Base-by-base conservation (phyloP, 192 early-diverging fungal species). In the Lobosporangium transversale region DNA sequence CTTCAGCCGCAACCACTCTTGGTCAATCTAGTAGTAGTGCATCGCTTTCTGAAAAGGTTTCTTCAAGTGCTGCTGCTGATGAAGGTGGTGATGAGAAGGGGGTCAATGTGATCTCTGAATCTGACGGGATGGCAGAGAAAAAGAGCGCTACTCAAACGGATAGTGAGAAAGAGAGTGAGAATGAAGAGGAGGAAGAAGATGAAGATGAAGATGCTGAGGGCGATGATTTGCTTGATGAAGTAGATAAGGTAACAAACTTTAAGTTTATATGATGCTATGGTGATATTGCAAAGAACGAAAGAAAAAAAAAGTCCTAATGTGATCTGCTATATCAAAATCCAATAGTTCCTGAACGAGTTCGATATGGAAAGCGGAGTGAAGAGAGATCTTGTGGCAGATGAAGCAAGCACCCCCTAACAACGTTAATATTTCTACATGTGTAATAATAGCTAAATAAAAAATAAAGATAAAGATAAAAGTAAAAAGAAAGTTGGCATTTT, bases 151-250 rank as follows among this genome's bases (percentile, higher is more conserved):
- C 9, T 32, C 30, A 42, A 5, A 31, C 36, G 17, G 60, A 53
- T n/a, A n/a, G n/a, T n/a, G n/a, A n/a, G n/a, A n/a, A n/a, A n/a
- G n/a, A n/a, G n/a, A n/a, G n/a, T 18, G 48, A 49, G 0, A 48
- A 52, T 3, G 60, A 62, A 30, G 69, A 62, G 2, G 59, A 71
- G n/a, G 49, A 48, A 14, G 49, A 76, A n/a, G 56, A 18, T 30
- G 66, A 59, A 2, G 62, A 65, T 9, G 66, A 70, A n/a, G 69
- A 71, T 44, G 68, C 44, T 21, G 68, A 70, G 30, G 68, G 44
- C 20, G 61, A 68, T n/a, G 71, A 81, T 56, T 52, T 73, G 23
- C 53, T 85, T 55, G 81, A 85, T 53, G 84, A 82, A 53, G 79
- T 82, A 18, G 79, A 85, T 23, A 68, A 78, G 58, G 56, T 85